phyloP scores from a whole-genome alignment of 1,139 yeast species.

The Yamadazyma blattariae region DNA sequence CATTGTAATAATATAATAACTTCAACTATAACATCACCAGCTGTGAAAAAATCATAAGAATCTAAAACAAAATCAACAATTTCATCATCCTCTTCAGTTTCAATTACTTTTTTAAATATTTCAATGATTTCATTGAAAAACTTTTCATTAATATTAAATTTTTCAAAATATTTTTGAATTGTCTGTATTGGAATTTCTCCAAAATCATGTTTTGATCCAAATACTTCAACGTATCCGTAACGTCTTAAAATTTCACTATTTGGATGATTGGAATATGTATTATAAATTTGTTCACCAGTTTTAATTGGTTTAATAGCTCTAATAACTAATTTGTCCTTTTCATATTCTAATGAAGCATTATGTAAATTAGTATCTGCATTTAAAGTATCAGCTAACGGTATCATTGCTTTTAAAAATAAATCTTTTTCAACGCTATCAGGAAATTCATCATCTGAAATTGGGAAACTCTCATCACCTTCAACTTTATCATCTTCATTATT shows the following conservation, averaged over 20 bases:
- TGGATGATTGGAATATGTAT: conserved; percentile 89
- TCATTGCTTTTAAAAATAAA: conserved; percentile 73
- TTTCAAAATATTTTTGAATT: conserved; percentile 30
- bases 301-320: conserved; percentile 59
- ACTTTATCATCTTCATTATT: conserved; percentile 16
- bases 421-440: conserved; percentile 26
- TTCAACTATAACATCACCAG: conserved; percentile 60
- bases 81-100: conserved; percentile 41
- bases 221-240: conserved; percentile 84
- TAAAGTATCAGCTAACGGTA: conserved; percentile 86
- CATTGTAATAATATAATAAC: conserved; percentile 52
- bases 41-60: conserved; percentile 57
- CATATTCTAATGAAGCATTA: conserved; percentile 68
- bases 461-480: conserved; percentile 11
- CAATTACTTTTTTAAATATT: conserved; percentile 21
- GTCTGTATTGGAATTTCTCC: conserved; percentile 62
- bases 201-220: conserved; percentile 75
- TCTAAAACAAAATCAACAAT: conserved; percentile 47
- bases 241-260: conserved; percentile 84
- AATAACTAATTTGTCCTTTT: conserved; percentile 55
- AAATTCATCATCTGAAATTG: conserved; percentile 24
- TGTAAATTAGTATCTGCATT: conserved; percentile 81
- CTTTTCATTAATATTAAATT: conserved; percentile 14
- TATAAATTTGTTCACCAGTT: conserved; percentile 73
- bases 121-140: conserved; percentile 30